Base-by-base conservation (phyloP, 176 grass and related monocot species). In the Echinochloa phyllopogon region DNA sequence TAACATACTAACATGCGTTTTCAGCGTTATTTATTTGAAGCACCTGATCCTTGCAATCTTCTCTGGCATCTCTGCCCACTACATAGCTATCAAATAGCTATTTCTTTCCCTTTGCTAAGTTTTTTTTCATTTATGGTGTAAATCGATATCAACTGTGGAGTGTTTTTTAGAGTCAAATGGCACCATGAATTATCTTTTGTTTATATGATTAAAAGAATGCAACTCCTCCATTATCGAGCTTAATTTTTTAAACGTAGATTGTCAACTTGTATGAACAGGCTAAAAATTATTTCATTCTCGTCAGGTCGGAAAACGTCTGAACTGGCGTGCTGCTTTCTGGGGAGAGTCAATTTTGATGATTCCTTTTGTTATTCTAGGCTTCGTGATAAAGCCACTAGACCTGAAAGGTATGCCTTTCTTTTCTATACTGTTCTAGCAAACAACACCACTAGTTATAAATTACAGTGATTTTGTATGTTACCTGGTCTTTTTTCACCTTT, bases 241-340 rank as follows among this genome's bases (percentile, higher is more conserved):
- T 74, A 17, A 45, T 84, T 79, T 21, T 38, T 11, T 38, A 15
- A 29, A 53, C 40, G 1, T 53, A 17, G 67, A 6, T 8, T 66
- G 17, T 20, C 38, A 23, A 39, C 52, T 81, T 56, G 36, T 24
- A 60, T 36, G 38, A 33, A 21, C 14, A 20, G 16, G 36, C 80
- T 58, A 71, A 45, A 56, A 83, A 80, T 84, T 40, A 51, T 36
- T 1, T 80, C 43, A 16, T 45, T 68, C 33, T 87, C 68, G 85
- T 81, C 74, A 96, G 96, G 89, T 96, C 51, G 96, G 96, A 33
- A 66, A 20, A 48, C 39, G 59, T 79, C 88, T 99, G 86, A 75
- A 92, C 61, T 99, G 96, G 96, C 89, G 96, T 78, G 96, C 88
- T 87, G 96, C 96, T 89, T 99, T 99, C 78, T 99, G 91, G 89